These are phyloP conservation scores for Hanseniaspora valbyensis DNA, from an alignment of 805 yeast species.

Conservation along the genomic window DNA sequence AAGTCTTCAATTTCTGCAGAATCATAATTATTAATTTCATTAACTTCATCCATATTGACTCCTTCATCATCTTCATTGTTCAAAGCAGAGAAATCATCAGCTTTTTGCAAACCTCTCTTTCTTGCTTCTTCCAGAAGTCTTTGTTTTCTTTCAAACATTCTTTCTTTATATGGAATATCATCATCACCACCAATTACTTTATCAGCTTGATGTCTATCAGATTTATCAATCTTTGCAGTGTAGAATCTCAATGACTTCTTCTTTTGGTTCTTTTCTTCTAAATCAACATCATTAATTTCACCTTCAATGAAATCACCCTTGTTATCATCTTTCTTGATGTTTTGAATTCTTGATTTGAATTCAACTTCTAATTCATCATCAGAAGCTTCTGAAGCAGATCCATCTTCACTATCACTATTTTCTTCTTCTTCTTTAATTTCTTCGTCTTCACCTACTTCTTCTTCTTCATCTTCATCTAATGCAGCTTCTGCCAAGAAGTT, in stretches of 20 bases:
- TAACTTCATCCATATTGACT: slow-evolving; percentile 1
- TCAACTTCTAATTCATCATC: slow-evolving; percentile 25
- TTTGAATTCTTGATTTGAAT: slow-evolving; percentile 23
- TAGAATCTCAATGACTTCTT: slow-evolving; percentile 82
- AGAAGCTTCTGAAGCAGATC: no score
- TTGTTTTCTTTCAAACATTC: slow-evolving; percentile 82
- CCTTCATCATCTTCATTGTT: slow-evolving; percentile 31
- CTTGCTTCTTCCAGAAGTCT: slow-evolving; percentile 80
- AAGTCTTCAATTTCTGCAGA: slow-evolving; percentile 46
- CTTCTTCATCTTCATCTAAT: slow-evolving; percentile 25
- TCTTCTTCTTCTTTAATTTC: slow-evolving; percentile 18
- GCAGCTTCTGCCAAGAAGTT: slow-evolving; percentile 19
- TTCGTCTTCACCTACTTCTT: slow-evolving; percentile 21
- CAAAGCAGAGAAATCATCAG: slow-evolving; percentile 42
- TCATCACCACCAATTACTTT: slow-evolving; percentile 60
- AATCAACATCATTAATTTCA: slow-evolving; percentile 68
- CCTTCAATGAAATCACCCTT: slow-evolving; percentile 57
- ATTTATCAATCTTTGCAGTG: slow-evolving; percentile 91
- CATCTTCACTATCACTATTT: slow-evolving; percentile 16
- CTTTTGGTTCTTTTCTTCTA: slow-evolving; percentile 72
- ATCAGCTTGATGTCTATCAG: slow-evolving; percentile 49
- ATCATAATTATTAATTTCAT: slow-evolving; percentile 30
- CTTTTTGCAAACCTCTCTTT: slow-evolving; percentile 53
- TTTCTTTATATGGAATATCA: slow-evolving; percentile 84
- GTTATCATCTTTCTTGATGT: slow-evolving; percentile 19